These are phyloP conservation scores for Lodderomyces metapsilosis DNA, from an alignment of 1,139 yeast genomes.

Conservation along the genomic window DNA sequence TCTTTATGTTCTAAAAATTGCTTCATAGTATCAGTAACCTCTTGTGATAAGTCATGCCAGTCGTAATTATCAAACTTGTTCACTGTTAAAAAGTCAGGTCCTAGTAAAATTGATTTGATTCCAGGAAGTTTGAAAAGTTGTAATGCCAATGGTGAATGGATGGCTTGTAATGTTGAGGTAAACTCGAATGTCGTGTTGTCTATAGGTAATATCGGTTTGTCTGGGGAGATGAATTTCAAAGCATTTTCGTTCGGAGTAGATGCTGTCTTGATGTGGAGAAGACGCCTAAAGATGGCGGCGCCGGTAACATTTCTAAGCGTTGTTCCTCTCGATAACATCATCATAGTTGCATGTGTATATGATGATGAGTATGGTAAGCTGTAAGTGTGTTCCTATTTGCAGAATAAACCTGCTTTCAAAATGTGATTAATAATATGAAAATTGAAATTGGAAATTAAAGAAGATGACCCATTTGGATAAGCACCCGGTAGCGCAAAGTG, in stretches of 20 bases:
- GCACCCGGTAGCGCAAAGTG: background rate
- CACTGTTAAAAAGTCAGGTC: conserved; percentile 51
- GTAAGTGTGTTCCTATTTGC: no score
- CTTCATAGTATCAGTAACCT: conserved; percentile 42
- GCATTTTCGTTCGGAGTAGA: conserved; percentile 94
- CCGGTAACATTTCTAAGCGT: background rate
- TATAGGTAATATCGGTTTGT: conserved; percentile 62
- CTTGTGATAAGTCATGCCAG: conserved; percentile 49
- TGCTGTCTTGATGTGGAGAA: conserved; percentile 31
- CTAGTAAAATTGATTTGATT: conserved; percentile 84
- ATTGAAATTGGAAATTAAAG: no score
- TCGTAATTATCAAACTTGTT: conserved; percentile 47
- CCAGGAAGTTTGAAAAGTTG: conserved; percentile 82
- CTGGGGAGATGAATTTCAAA: conserved; percentile 64
- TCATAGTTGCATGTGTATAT: background rate
- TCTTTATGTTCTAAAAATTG: conserved; percentile 33
- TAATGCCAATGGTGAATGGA: conserved; percentile 79
- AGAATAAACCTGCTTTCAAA: no score
- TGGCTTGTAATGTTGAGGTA: conserved; percentile 67
- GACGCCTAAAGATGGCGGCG: background rate
- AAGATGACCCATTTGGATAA: background rate
- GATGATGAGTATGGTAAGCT: no score
- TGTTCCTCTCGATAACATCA: conserved; percentile 1
- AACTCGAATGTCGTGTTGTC: conserved; percentile 62
- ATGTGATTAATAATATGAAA: background rate